Conservation (phyloP, 1,284 basidiomycete genomes). For the Cutaneotrichosporon mucoides region DNA sequence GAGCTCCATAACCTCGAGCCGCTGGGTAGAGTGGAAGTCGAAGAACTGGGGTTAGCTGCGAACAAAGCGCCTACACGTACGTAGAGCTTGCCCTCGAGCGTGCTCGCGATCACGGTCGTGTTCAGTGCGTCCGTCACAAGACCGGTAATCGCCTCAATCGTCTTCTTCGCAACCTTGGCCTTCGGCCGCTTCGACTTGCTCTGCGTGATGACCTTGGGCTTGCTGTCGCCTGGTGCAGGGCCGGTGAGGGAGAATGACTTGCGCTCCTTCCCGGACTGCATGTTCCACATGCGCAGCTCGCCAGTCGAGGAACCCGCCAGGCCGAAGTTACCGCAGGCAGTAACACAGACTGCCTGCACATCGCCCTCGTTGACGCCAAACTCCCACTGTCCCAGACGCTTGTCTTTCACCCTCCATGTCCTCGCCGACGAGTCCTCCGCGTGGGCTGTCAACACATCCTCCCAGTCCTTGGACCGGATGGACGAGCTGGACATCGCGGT, state of each 20-base stretch:
- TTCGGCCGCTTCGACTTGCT: slow-evolving; percentile 28
- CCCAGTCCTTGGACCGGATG: slow-evolving; percentile 90
- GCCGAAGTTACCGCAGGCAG: slow-evolving; percentile 95
- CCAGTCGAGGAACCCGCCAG: slow-evolving; percentile 76
- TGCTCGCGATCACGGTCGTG: slow-evolving; percentile 71
- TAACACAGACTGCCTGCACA: slow-evolving; percentile 74
- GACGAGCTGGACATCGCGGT: slow-evolving; percentile 73
- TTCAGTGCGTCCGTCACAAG: slow-evolving; percentile 84
- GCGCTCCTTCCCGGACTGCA: slow-evolving; percentile 88
- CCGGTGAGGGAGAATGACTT: slow-evolving; percentile 63
- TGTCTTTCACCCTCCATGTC: slow-evolving; percentile 81
- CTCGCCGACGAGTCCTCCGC: slow-evolving; percentile 72
- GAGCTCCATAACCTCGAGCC: slow-evolving; percentile 65
- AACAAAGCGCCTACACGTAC: too few relatives aligned
- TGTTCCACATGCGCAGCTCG: slow-evolving; percentile 82
- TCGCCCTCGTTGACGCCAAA: slow-evolving; percentile 51
- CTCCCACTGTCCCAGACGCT: slow-evolving; percentile 66
- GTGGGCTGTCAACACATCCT: slow-evolving; percentile 89
- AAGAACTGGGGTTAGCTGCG: slow-evolving; percentile 59
- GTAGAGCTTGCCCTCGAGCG: slow-evolving; percentile 80
- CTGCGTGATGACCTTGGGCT: slow-evolving; percentile 46
- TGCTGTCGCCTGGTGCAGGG: slow-evolving; percentile 57
- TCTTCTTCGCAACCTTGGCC: slow-evolving; percentile 51
- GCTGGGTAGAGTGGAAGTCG: slow-evolving; percentile 80
- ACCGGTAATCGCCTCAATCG: slow-evolving; percentile 67